Conservation (phyloP, 805 yeast genomes). For the Yamadazyma akitaensis region DNA sequence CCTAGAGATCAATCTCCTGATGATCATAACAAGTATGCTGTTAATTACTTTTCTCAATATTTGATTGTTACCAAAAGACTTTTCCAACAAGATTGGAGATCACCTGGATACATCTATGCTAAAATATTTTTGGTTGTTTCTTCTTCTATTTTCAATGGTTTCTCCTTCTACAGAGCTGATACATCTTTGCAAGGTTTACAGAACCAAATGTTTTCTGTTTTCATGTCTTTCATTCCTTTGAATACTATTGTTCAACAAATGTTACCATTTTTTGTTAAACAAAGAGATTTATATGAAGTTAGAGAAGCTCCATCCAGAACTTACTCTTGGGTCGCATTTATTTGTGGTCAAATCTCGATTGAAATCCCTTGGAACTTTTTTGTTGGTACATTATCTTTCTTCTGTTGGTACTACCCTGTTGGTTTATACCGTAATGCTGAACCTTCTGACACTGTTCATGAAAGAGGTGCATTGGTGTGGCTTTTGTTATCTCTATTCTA, state of each 20-base stretch:
- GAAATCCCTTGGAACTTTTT: constrained; percentile 47
- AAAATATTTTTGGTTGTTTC: constrained; percentile 54
- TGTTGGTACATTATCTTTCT: constrained; percentile 40
- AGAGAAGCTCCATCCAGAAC: constrained; percentile 45
- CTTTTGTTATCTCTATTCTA: constrained; percentile 20
- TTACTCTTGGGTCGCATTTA: constrained; percentile 42
- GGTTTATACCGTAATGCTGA: constrained; percentile 49
- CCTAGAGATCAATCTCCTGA: constrained; percentile 26
- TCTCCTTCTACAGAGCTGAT: constrained; percentile 62
- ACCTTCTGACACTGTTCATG: constrained; percentile 48
- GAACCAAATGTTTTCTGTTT: constrained; percentile 57
- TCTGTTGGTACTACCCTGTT: constrained; percentile 62
- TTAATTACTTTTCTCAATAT: constrained; percentile 26
- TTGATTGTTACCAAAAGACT: constrained; percentile 30
- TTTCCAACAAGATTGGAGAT: constrained; percentile 46
- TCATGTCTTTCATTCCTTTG: constrained; percentile 41
- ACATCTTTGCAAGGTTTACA: constrained; percentile 60
- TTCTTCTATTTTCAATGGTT: constrained; percentile 67
- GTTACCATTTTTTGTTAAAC: constrained; percentile 41
- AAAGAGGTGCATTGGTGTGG: constrained; percentile 40
- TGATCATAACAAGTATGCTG: constrained; percentile 28
- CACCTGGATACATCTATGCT: constrained; percentile 58
- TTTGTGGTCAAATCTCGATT: constrained; percentile 37
- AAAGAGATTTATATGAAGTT: constrained; percentile 46
- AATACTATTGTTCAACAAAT: constrained; percentile 39